Percentiles rank a stretch among this genome's conserved stretches.
These are phyloP conservation scores for Silene uniflora DNA, from an alignment of 148 eudicot genomes.

Conservation along the genomic window DNA sequence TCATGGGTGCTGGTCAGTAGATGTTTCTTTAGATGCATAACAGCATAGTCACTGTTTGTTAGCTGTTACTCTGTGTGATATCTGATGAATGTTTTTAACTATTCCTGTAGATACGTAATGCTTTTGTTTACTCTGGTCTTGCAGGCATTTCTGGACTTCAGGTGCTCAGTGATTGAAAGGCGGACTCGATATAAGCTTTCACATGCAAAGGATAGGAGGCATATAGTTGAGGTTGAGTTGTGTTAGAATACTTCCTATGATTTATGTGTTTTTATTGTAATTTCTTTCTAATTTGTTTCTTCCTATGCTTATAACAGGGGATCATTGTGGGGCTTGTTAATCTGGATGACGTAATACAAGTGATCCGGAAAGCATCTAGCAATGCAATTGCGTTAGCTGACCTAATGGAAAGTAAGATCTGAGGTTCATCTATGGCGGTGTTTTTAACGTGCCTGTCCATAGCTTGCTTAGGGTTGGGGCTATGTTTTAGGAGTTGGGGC, in stretches of 20 bases:
- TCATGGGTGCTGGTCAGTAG: not conserved
- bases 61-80: not conserved
- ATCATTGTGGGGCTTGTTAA: constrained; percentile 86
- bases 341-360: constrained; percentile 65
- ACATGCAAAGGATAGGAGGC: constrained; percentile 79
- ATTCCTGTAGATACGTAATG: not conserved
- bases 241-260: not conserved
- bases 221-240: constrained; percentile 71
- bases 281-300: constrained; percentile 10
- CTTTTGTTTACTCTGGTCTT: constrained; percentile 18
- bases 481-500: no score
- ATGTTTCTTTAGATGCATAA: not conserved
- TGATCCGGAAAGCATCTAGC: constrained; percentile 79
- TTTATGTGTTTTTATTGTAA: not conserved
- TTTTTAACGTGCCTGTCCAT: not conserved
- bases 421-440: not conserved
- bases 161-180: constrained; percentile 81
- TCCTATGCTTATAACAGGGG: constrained; percentile 44
- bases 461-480: not conserved
- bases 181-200: constrained; percentile 75
- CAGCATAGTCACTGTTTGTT: not conserved
- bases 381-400: constrained; percentile 58
- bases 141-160: constrained; percentile 92
- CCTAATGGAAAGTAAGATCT: constrained; percentile 54
- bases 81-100: not conserved